phyloP scores from a whole-genome alignment of 371 early-diverging fungal genomes.

The Mucor circinelloides region DNA sequence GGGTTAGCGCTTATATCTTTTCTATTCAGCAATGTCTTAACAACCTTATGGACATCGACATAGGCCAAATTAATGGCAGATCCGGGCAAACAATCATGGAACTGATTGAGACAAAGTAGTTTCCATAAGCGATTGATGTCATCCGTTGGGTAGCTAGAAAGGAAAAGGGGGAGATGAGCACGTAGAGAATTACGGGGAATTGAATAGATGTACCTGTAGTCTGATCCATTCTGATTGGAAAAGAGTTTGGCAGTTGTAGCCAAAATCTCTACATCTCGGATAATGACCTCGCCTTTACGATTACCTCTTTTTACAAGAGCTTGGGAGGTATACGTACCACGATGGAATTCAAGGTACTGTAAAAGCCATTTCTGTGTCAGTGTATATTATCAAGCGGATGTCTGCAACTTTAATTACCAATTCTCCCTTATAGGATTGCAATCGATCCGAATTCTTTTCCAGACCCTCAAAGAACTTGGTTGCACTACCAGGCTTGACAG shows the following conservation, averaged over 20 bases:
- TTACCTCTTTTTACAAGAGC: conserved; percentile 85
- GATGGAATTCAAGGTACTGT: conserved; percentile 86
- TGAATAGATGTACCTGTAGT: conserved; percentile 20
- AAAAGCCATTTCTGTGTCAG: not conserved
- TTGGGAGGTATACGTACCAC: conserved; percentile 97
- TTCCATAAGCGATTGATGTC: conserved; percentile 90
- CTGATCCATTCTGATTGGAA: conserved; percentile 9
- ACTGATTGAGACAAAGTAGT: conserved; percentile 90
- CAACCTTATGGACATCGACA: conserved; percentile 75
- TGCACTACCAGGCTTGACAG: conserved; percentile 74
- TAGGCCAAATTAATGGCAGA: conserved; percentile 90
- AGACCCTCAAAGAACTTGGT: conserved; percentile 80
- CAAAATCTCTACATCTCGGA: conserved; percentile 84
- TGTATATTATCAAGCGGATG: not conserved
- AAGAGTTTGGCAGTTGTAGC: conserved; percentile 45
- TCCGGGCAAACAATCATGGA: conserved; percentile 96
- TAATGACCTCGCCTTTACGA: conserved; percentile 80
- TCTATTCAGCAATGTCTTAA: not conserved
- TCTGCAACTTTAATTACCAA: conserved; percentile 54
- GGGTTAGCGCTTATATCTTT: not conserved
- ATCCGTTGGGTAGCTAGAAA: conserved; percentile 67
- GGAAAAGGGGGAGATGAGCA: no score
- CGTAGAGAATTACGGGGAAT: no score
- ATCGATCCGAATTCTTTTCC: conserved; percentile 62
- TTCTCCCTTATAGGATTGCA: conserved; percentile 92